Evolutionary conservation across 2,329 filamentous ascomycete species (phyloP).

Genomic region (Teratosphaeria gauchensis): DNA sequence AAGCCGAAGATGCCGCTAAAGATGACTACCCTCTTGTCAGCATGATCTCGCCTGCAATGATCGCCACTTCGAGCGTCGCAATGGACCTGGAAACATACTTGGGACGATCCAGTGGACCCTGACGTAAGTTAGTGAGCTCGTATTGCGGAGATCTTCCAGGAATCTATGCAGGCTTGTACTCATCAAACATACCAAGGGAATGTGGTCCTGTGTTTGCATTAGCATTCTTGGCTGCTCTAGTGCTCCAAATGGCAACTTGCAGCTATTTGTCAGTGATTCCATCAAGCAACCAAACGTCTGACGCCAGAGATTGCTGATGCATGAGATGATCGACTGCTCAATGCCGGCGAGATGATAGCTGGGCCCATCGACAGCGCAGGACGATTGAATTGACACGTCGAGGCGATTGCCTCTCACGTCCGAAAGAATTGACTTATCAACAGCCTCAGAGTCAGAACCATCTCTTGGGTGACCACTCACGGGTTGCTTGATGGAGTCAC

Average conservation of each 20-base stretch:
- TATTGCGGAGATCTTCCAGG: neutral
- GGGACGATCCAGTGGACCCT: slow-evolving; percentile 40
- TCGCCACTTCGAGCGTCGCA: neutral
- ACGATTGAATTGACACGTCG: too few relatives aligned
- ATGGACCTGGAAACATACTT: slow-evolving; percentile 22
- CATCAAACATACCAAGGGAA: slow-evolving; percentile 50
- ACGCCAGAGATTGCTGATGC: neutral
- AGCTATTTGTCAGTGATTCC: neutral
- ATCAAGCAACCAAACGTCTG: neutral
- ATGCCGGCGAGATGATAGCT: neutral
- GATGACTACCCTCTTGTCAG: slow-evolving; percentile 30
- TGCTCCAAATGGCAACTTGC: neutral
- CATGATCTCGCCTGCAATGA: neutral
- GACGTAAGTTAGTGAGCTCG: slow-evolving; percentile 9
- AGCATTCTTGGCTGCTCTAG: slow-evolving; percentile 11
- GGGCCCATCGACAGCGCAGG: neutral
- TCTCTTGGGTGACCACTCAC: too few relatives aligned
- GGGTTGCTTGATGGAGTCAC: too few relatives aligned
- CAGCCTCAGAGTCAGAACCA: too few relatives aligned
- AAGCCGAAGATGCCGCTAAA: slow-evolving; percentile 39
- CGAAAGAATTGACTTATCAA: too few relatives aligned
- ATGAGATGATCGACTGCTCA: neutral
- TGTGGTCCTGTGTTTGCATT: slow-evolving; percentile 48
- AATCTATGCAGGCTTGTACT: slow-evolving; percentile 35
- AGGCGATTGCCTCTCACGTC: too few relatives aligned